Conservation (phyloP, 257 asterid genomes). For the Marsdenia floribunda region DNA sequence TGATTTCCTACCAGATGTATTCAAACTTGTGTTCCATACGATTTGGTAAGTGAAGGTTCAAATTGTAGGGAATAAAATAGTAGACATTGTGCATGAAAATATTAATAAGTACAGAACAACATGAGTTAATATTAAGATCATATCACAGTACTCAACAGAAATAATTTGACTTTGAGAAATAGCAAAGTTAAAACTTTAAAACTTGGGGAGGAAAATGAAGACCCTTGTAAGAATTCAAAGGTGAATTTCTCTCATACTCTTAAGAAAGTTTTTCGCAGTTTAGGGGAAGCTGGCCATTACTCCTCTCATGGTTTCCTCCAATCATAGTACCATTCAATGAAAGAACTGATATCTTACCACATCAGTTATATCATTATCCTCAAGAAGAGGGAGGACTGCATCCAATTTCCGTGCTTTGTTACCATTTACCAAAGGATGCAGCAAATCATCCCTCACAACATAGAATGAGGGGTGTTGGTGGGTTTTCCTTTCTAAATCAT, state of each 20-base stretch:
- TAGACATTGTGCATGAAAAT: not conserved
- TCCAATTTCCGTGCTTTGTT: slow-evolving; percentile 89
- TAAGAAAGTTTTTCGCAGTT: not conserved
- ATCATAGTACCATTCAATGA: not conserved
- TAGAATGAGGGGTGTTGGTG: slow-evolving; percentile 46
- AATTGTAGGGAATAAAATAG: not conserved
- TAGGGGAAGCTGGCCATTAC: not conserved
- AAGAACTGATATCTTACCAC: slow-evolving; percentile 51
- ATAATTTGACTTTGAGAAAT: not conserved
- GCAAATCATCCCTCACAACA: slow-evolving; percentile 80
- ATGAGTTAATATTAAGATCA: not conserved
- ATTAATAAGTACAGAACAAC: not conserved
- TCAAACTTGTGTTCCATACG: not conserved
- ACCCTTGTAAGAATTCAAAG: too few species aligned
- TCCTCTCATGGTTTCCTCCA: not conserved
- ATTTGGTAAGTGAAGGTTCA: not conserved
- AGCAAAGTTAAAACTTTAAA: not conserved
- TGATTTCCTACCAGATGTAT: not conserved
- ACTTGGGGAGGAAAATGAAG: not conserved
- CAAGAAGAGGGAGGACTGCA: slow-evolving; percentile 79
- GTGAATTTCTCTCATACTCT: not conserved
- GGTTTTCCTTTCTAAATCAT: slow-evolving; percentile 21
- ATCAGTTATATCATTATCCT: slow-evolving; percentile 58
- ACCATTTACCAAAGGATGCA: slow-evolving; percentile 92
- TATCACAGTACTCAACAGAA: not conserved